Conservation (phyloP, 768 basidiomycete species). For the Mycena latifolia region DNA sequence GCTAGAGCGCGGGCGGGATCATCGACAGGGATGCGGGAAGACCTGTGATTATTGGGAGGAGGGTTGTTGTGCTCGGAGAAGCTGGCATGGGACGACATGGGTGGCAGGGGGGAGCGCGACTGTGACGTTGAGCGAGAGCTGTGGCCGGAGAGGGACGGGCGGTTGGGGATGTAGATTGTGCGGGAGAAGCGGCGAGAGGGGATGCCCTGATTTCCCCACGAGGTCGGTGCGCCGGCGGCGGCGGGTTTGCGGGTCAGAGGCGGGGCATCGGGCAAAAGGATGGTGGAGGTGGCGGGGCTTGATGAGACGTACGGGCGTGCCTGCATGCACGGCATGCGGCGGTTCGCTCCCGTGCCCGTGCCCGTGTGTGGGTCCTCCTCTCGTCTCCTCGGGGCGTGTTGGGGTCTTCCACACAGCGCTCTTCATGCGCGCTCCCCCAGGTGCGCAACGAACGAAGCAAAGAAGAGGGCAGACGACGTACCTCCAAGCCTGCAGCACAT, state of each 20-base stretch:
- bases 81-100: constrained; percentile 70
- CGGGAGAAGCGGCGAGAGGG: constrained; percentile 88
- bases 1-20: constrained; percentile 89
- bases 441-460: too few relatives aligned
- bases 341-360: too few relatives aligned
- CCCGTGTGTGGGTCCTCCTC: too few relatives aligned
- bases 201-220: constrained; percentile 68
- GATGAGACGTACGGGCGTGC: too few relatives aligned
- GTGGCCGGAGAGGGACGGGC: constrained; percentile 77
- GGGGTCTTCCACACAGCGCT: too few relatives aligned
- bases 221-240: constrained; percentile 56
- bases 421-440: too few relatives aligned
- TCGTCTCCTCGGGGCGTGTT: too few relatives aligned
- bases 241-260: constrained; percentile 72
- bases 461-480: too few relatives aligned
- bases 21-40: constrained; percentile 86
- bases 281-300: constrained; percentile 71
- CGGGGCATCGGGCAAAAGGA: constrained; percentile 72
- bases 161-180: constrained; percentile 81
- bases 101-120: constrained; percentile 92
- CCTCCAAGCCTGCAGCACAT: too few relatives aligned
- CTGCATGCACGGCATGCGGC: too few relatives aligned
- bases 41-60: constrained; percentile 72
- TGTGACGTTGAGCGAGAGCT: constrained; percentile 96
- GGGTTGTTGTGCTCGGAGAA: constrained; percentile 67